These are phyloP conservation scores for Leavenworthia alabamica DNA, from an alignment of 345 rosid species.

Conservation along the genomic window DNA sequence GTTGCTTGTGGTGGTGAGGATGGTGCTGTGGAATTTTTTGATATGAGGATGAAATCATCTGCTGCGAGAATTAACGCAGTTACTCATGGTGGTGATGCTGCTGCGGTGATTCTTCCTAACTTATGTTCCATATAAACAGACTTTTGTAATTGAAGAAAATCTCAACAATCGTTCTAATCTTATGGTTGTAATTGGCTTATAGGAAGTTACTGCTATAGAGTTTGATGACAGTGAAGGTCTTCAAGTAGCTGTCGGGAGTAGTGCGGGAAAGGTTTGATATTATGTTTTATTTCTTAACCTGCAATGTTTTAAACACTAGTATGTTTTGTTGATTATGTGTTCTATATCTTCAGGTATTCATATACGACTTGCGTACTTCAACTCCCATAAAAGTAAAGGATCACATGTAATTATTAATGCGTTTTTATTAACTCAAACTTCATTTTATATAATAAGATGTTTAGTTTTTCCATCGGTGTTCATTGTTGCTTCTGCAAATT, in stretches of 20 bases:
- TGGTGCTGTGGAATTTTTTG: constrained; percentile 93
- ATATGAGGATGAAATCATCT: constrained; percentile 72
- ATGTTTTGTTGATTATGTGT: neutral
- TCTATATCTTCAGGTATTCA: constrained; percentile 56
- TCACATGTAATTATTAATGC: constrained; percentile 65
- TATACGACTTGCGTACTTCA: constrained; percentile 88
- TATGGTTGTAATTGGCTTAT: constrained; percentile 12
- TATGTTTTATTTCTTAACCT: neutral
- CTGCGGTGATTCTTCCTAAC: constrained; percentile 40
- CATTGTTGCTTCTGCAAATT: neutral
- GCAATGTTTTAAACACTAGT: neutral
- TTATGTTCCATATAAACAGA: constrained; percentile 9
- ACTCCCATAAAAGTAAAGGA: constrained; percentile 71
- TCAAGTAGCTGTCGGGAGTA: constrained; percentile 83
- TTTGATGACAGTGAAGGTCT: constrained; percentile 82
- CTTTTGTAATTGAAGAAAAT: neutral
- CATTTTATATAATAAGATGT: neutral
- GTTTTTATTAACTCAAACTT: neutral
- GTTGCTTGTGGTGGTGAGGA: constrained; percentile 99
- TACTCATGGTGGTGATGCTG: constrained; percentile 63
- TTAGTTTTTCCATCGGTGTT: neutral
- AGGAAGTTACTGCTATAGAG: constrained; percentile 88
- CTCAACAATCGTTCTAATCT: neutral
- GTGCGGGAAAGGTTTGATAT: constrained; percentile 71
- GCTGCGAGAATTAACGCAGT: constrained; percentile 79